These are phyloP conservation scores for Venturia nashicola DNA, from an alignment of 2,329 filamentous ascomycete genomes.

Conservation along the genomic window DNA sequence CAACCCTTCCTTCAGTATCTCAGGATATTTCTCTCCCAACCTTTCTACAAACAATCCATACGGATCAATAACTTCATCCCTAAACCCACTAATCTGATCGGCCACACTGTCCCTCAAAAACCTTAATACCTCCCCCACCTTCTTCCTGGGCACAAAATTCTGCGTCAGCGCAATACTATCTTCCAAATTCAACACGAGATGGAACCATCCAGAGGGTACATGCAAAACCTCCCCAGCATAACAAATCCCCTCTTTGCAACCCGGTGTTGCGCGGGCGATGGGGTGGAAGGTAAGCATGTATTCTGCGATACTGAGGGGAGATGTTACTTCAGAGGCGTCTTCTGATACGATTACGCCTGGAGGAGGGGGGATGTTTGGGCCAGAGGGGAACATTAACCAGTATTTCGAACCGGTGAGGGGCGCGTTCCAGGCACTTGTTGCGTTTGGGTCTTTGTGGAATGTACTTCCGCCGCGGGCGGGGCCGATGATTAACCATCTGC, in stretches of 20 bases:
- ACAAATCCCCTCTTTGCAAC: conserved; percentile 80
- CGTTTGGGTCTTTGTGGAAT: conserved; percentile 76
- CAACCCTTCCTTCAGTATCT: conserved; percentile 51
- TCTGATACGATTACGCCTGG: conserved; percentile 83
- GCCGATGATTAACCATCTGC: conserved; percentile 86
- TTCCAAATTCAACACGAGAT: conserved; percentile 83
- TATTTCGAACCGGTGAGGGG: conserved; percentile 85
- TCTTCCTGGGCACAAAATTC: conserved; percentile 75
- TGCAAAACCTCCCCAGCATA: conserved; percentile 74
- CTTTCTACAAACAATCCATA: conserved; percentile 63
- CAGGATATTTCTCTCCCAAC: conserved; percentile 50
- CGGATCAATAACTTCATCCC: conserved; percentile 55
- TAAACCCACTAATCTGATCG: conserved; percentile 81
- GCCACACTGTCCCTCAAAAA: conserved; percentile 66
- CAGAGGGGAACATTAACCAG: conserved; percentile 95
- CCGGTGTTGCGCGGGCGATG: conserved; percentile 62
- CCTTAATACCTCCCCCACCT: conserved; percentile 61
- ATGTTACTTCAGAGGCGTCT: conserved; percentile 87
- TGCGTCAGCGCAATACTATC: conserved; percentile 81
- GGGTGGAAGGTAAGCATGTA: conserved; percentile 86
- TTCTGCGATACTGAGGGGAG: conserved; percentile 89
- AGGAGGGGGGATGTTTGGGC: conserved; percentile 48
- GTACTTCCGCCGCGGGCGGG: conserved; percentile 80
- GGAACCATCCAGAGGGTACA: conserved; percentile 93
- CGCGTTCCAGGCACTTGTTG: conserved; percentile 79